phyloP scores from a whole-genome alignment of 2,329 filamentous ascomycete genomes.

The Xenoacremonium recifei region DNA sequence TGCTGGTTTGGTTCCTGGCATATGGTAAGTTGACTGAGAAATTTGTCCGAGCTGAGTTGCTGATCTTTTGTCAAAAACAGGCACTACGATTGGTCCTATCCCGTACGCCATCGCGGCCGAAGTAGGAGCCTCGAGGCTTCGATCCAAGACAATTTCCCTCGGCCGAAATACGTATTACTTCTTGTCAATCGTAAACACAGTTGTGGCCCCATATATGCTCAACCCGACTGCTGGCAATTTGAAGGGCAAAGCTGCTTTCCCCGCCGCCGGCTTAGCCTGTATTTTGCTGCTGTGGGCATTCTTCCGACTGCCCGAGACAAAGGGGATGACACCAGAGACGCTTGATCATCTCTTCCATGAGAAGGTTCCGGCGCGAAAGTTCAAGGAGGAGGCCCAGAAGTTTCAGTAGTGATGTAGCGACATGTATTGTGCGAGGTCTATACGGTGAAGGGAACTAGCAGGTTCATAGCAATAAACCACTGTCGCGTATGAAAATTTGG shows the following conservation, averaged over 20 bases:
- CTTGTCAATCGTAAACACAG: conserved; percentile 1
- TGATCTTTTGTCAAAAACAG: no score
- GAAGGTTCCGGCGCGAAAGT: not conserved
- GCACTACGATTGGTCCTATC: conserved; percentile 1
- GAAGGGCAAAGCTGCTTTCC: conserved; percentile 35
- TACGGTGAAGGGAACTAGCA: no score
- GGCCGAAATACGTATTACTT: not conserved
- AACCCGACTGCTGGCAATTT: conserved; percentile 30
- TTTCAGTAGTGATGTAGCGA: not conserved
- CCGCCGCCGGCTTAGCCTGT: conserved; percentile 29
- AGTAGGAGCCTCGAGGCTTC: not conserved
- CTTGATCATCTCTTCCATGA: conserved; percentile 28
- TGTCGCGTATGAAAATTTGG: no score
- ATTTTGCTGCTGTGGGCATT: conserved; percentile 35
- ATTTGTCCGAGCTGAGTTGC: no score
- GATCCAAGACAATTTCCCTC: not conserved
- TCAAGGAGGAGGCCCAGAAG: conserved; percentile 2
- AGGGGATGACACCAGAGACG: conserved; percentile 28
- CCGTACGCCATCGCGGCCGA: not conserved
- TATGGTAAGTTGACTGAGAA: no score
- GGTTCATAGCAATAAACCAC: no score
- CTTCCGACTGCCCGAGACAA: conserved; percentile 31
- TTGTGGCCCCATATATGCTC: conserved; percentile 27
- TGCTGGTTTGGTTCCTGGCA: no score
- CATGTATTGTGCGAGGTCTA: no score